These are phyloP conservation scores for Myriosclerotinia curreyana DNA, from an alignment of 2,329 filamentous ascomycete species.

Conservation along the genomic window DNA sequence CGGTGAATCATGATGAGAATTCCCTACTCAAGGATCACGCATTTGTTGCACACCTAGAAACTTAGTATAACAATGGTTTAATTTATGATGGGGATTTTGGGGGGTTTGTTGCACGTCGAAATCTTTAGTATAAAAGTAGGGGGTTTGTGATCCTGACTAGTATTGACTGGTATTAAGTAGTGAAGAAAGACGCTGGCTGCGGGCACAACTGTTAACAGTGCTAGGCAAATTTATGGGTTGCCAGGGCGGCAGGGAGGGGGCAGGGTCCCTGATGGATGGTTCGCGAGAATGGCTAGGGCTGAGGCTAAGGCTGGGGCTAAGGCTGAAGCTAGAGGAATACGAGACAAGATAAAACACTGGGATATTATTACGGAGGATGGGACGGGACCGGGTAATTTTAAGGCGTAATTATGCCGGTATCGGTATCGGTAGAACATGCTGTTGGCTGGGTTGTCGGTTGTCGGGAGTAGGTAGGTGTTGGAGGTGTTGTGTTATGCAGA, in stretches of 20 bases:
- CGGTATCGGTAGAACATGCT: neutral
- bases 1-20: neutral
- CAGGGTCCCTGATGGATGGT: too few species aligned
- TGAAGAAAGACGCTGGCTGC: neutral
- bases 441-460: neutral
- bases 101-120: conserved; percentile 3
- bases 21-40: neutral
- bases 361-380: neutral
- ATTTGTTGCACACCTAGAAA: neutral
- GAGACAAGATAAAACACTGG: conserved; percentile 8
- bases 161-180: neutral
- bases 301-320: neutral
- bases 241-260: too few species aligned
- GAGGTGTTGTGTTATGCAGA: neutral
- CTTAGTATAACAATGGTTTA: neutral
- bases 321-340: conserved; percentile 3
- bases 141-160: conserved; percentile 5
- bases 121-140: conserved; percentile 5
- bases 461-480: neutral
- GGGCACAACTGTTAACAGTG: too few species aligned
- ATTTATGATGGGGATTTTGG: neutral
- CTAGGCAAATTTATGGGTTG: too few species aligned
- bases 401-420: conserved; percentile 6
- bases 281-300: neutral
- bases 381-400: neutral